phyloP scores from a whole-genome alignment of 164 flowering plant species.

The Tetrastigma voinierianum region DNA sequence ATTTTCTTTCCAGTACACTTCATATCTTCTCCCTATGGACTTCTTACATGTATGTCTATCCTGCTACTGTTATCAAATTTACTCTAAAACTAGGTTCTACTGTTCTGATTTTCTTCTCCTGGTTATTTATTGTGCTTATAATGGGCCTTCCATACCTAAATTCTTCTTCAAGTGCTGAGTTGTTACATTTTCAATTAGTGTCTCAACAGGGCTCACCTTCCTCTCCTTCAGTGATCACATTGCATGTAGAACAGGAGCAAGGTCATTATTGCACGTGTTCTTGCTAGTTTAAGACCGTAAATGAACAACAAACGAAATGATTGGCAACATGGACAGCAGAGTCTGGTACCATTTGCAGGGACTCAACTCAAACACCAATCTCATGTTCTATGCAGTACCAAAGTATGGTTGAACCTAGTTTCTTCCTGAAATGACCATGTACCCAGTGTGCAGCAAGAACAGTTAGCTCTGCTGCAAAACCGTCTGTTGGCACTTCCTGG shows the following conservation, averaged over 20 bases:
- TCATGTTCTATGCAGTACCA: conserved; percentile 30
- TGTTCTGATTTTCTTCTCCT: too few species aligned
- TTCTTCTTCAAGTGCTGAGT: too few species aligned
- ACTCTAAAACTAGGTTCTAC: too few species aligned
- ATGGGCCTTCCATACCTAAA: too few species aligned
- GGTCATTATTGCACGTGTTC: conserved; percentile 49
- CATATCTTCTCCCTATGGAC: too few species aligned
- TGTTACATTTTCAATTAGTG: conserved; percentile 30
- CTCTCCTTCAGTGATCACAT: conserved; percentile 18
- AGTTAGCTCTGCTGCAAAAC: conserved; percentile 35
- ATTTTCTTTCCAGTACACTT: too few species aligned
- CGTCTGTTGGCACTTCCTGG: conserved; percentile 29
- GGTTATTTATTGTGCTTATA: too few species aligned
- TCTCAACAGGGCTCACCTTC: conserved; percentile 28
- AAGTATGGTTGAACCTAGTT: conserved; percentile 31
- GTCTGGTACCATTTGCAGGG: conserved; percentile 22
- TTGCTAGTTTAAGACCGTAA: conserved; percentile 36
- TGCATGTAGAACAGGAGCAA: conserved; percentile 57
- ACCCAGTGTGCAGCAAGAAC: conserved; percentile 50
- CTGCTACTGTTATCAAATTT: too few species aligned
- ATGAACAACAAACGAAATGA: conserved; percentile 20
- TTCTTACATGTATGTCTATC: too few species aligned
- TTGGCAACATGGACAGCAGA: conserved; percentile 22
- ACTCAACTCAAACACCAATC: conserved; percentile 17
- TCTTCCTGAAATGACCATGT: conserved; percentile 38